Evolutionary conservation across 306 rosid species (phyloP), one percentile per base, ranked within the genome.

Genomic region (Herpetospermum pedunculosum): DNA sequence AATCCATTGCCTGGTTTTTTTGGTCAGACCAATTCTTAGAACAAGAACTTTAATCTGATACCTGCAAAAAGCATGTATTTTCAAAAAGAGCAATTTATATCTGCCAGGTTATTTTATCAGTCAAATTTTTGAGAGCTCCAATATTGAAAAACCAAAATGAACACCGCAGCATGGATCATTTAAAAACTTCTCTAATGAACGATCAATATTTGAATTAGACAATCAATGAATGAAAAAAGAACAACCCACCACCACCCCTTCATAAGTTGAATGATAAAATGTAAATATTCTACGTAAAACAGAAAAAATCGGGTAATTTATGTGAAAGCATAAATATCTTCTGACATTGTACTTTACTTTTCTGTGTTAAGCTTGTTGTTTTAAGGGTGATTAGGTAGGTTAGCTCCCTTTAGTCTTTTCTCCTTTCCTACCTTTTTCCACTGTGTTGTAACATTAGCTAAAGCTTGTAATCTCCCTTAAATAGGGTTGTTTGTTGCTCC

Each of bases 41-140:
- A 83, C 82, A 81, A 94, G 79, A 63, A 85, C 87, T 41, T 77
- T 82, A 58, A 94, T 81, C 81, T 94, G 99, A 82, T 94, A 94
- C 81, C 99, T 94, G 90, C 85, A 44, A 25, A 68, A 41, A 69
- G 21, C 73, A 3, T 25, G 25, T 26, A 69, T 44, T 40, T 38
- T 12, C 48, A 65, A 41, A 12, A 65, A n/a, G n/a, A n/a, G n/a
- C n/a, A n/a, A n/a, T n/a, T n/a, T n/a, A 40, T 40, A 40, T 25
- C 9, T 12, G 32, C 50, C 50, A 40, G 7, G 11, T 25, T 43
- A 69, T 11, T 26, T 44, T 2, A 34, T 63, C 4, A 19, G 29
- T n/a, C 18, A 28, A n/a, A 29, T 0, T 12, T 29, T 25, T 14
- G 16, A 59, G 21, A 59, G 67, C 67, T 59, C 40, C 21, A 15